These are phyloP conservation scores for Acanthamoeba healyi DNA, from an alignment of 208 protist genomes.

Conservation along the genomic window DNA sequence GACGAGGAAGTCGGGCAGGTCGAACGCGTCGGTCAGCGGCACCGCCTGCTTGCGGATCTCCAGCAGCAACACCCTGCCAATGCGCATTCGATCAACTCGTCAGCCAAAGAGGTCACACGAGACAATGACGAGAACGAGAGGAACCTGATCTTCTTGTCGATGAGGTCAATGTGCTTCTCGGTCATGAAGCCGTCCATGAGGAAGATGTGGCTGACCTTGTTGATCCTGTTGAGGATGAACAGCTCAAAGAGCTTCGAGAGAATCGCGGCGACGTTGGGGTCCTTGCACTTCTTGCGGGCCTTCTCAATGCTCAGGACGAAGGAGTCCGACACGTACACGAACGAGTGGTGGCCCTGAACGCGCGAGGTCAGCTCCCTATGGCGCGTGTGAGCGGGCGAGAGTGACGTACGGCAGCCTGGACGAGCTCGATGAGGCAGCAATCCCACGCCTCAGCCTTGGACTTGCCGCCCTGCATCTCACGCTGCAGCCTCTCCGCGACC, in stretches of 20 bases:
- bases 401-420: conserved; percentile 6
- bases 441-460: conserved; percentile 36
- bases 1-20: conserved; percentile 48
- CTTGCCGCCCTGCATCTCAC: conserved; percentile 64
- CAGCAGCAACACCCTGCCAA: not conserved
- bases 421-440: conserved; percentile 61
- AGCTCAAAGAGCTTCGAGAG: conserved; percentile 57
- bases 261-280: not conserved
- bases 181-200: conserved; percentile 56
- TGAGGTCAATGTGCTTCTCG: conserved; percentile 66
- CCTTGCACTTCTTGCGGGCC: not conserved
- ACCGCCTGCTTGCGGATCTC: conserved; percentile 60
- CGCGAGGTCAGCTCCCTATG: not conserved
- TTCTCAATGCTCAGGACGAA: not conserved
- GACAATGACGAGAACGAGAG: not conserved
- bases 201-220: not conserved
- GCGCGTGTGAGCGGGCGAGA: not conserved
- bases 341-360: not conserved
- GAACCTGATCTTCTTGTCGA: conserved; percentile 44
- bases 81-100: too few species aligned
- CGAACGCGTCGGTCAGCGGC: conserved; percentile 61
- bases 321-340: not conserved
- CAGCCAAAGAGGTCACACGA: too few species aligned
- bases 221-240: conserved; percentile 33
- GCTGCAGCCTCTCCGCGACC: conserved; percentile 29